These are phyloP conservation scores for Globisporangium canariense DNA, from an alignment of 352 stramenopile species.

Conservation along the genomic window DNA sequence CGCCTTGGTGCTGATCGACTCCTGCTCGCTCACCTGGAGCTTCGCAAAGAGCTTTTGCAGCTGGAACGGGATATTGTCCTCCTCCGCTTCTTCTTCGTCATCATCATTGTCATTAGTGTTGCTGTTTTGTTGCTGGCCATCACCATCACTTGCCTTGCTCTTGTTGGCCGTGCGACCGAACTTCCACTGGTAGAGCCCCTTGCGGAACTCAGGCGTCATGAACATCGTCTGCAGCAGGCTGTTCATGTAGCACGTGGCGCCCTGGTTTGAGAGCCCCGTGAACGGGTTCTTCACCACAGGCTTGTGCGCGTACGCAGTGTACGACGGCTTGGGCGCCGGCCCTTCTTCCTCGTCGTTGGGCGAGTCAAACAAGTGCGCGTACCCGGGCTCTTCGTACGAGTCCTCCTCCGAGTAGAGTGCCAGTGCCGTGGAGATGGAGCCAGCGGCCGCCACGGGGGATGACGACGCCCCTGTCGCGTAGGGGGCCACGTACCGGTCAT, in stretches of 20 bases:
- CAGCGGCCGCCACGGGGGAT: slow-evolving; percentile 7
- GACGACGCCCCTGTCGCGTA: slow-evolving; percentile 9
- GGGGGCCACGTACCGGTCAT: slow-evolving; percentile 15
- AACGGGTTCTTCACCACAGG: slow-evolving; percentile 35
- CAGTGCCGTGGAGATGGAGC: slow-evolving; percentile 37
- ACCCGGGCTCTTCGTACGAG: slow-evolving; percentile 20
- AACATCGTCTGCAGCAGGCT: slow-evolving; percentile 91
- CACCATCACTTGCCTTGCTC: background rate
- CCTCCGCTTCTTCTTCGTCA: slow-evolving; percentile 47
- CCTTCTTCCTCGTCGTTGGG: slow-evolving; percentile 17
- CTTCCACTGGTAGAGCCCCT: slow-evolving; percentile 75
- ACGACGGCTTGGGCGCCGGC: slow-evolving; percentile 10
- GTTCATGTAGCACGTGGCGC: slow-evolving; percentile 94
- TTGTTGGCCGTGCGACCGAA: slow-evolving; percentile 17
- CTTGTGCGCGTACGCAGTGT: slow-evolving; percentile 11
- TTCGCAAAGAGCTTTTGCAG: slow-evolving; percentile 92
- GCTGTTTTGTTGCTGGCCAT: background rate
- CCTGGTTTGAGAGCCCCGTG: slow-evolving; percentile 87
- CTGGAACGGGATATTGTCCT: slow-evolving; percentile 85
- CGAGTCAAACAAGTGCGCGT: slow-evolving; percentile 61
- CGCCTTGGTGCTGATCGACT: slow-evolving; percentile 75
- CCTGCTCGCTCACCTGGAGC: slow-evolving; percentile 74
- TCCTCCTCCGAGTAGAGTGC: slow-evolving; percentile 39
- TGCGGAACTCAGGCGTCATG: slow-evolving; percentile 86
- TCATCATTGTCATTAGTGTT: slow-evolving; percentile 27